Evolutionary conservation across 768 basidiomycete species (phyloP).

Genomic region (Erythrobasidium yunnanense): DNA sequence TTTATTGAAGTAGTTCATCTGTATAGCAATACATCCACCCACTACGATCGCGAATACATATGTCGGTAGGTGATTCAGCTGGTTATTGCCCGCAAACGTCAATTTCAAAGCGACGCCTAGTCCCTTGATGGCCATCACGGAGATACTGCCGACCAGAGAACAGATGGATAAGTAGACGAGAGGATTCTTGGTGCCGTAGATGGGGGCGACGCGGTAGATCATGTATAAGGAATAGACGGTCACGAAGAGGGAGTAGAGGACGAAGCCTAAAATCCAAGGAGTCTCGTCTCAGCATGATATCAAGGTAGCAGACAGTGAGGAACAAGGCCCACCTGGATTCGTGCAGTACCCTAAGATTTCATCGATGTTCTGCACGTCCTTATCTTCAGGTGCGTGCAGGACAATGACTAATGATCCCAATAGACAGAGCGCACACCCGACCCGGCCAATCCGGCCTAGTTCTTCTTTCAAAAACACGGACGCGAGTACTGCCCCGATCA

Average conservation of each 20-base stretch:
- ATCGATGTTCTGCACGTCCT: constrained; percentile 80
- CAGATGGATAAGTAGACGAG: constrained; percentile 92
- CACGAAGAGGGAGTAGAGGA: constrained; percentile 79
- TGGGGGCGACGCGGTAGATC: constrained; percentile 75
- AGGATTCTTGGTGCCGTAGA: constrained; percentile 75
- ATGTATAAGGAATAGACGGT: constrained; percentile 69
- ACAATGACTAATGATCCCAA: constrained; percentile 89
- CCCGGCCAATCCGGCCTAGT: constrained; percentile 79
- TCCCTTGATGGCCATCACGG: constrained; percentile 98
- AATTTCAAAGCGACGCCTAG: constrained; percentile 95
- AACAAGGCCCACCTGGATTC: constrained; percentile 61
- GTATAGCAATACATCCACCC: constrained; percentile 69
- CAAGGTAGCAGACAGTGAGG: background rate
- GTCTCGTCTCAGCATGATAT: background rate
- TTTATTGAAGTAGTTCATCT: constrained; percentile 90
- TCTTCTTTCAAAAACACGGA: constrained; percentile 87
- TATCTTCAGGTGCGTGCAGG: constrained; percentile 92
- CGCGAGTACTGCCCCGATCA: constrained; percentile 89
- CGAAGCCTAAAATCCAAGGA: constrained; percentile 56
- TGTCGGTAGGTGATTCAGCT: constrained; percentile 88
- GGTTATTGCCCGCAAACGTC: constrained; percentile 83
- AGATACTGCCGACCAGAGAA: constrained; percentile 85
- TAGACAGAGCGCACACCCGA: constrained; percentile 71
- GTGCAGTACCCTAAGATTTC: constrained; percentile 84
- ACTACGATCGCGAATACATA: constrained; percentile 85